Conservation (phyloP, 345 rosid species). For the Erysimum cheiranthoides region DNA sequence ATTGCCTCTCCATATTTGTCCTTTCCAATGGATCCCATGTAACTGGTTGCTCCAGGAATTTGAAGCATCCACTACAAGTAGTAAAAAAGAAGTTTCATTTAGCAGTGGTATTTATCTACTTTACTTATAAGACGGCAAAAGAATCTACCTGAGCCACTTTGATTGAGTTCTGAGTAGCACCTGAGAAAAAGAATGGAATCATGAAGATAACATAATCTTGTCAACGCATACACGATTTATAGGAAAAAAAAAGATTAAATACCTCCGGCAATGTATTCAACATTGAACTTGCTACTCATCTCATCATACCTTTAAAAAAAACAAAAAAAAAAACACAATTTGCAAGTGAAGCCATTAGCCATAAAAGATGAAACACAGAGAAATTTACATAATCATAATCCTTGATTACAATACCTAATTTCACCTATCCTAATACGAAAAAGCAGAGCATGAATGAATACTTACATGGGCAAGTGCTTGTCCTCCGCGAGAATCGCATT, state of each 20-base stretch:
- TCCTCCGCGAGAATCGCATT: conserved; percentile 95
- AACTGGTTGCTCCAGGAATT: conserved; percentile 85
- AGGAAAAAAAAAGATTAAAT: background rate
- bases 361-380: background rate
- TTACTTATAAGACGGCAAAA: background rate
- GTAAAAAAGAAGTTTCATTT: background rate
- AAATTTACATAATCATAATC: background rate
- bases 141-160: conserved; percentile 82
- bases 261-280: conserved; percentile 51
- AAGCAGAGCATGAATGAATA: background rate
- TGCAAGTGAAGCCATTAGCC: background rate
- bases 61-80: conserved; percentile 91
- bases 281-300: conserved; percentile 43
- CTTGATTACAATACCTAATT: background rate
- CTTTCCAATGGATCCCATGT: conserved; percentile 93
- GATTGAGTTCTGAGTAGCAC: conserved; percentile 88
- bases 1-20: conserved; percentile 93
- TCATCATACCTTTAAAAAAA: conserved; percentile 40
- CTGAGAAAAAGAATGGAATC: conserved; percentile 10
- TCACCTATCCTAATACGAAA: background rate
- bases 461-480: conserved; percentile 91
- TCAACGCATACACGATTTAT: background rate
- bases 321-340: background rate
- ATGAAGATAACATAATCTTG: background rate
- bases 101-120: background rate